phyloP scores from a whole-genome alignment of 1,284 basidiomycete genomes.

The Ceratorhiza oryzae-sativae region DNA sequence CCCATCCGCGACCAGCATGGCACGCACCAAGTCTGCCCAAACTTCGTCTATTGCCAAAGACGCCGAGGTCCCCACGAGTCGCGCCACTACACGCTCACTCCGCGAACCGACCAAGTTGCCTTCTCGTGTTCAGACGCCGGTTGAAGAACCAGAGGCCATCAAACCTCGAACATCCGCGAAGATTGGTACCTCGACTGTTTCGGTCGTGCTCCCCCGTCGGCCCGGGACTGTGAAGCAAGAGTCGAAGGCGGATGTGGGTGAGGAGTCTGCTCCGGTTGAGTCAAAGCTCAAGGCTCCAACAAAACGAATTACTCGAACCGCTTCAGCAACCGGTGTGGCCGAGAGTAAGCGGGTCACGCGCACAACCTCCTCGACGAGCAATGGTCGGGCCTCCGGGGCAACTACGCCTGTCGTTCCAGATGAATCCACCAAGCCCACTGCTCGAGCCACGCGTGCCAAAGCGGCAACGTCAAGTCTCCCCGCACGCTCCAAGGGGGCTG shows the following conservation, averaged over 20 bases:
- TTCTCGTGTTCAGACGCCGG: constrained; percentile 28
- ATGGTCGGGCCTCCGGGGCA: constrained; percentile 1
- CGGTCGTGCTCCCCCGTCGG: constrained; percentile 26
- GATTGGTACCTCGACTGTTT: constrained; percentile 1
- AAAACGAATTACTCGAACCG: constrained; percentile 22
- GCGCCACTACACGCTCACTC: constrained; percentile 10
- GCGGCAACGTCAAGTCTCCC: constrained; percentile 5
- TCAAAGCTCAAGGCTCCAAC: constrained; percentile 31
- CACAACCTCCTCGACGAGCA: constrained; percentile 14
- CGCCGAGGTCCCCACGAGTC: neutral
- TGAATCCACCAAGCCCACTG: constrained; percentile 3
- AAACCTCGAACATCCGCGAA: neutral
- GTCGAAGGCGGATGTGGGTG: neutral
- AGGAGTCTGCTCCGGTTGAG: neutral
- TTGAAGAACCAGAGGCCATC: constrained; percentile 12
- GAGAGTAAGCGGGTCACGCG: constrained; percentile 15
- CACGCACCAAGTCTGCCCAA: constrained; percentile 30
- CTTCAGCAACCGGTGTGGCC: constrained; percentile 5
- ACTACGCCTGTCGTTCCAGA: neutral
- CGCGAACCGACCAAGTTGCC: constrained; percentile 25
- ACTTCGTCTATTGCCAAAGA: constrained; percentile 11
- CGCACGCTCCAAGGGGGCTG: constrained; percentile 8
- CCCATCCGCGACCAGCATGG: constrained; percentile 8
- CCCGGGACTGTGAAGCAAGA: neutral
- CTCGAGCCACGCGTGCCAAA: constrained; percentile 26